A percentile compares a stretch with the other conserved stretches of the same genome.
phyloP scores from a whole-genome alignment of 2,329 filamentous ascomycete genomes.

The Fusarium fracticaudum region DNA sequence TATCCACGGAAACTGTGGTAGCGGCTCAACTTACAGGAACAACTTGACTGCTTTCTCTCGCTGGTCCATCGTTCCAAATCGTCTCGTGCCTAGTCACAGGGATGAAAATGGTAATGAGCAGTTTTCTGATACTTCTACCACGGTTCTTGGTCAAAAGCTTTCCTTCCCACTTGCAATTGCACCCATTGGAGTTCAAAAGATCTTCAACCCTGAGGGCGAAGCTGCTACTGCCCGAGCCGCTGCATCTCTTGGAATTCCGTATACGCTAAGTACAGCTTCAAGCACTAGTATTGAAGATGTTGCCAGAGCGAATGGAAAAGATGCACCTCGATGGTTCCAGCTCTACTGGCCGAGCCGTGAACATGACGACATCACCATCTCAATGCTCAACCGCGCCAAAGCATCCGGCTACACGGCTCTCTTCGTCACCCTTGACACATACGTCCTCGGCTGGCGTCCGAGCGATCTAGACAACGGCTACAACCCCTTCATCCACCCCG shows the following conservation, averaged over 20 bases:
- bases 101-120: constrained; percentile 16
- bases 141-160: constrained; percentile 15
- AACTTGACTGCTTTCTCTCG: constrained; percentile 7
- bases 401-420: constrained; percentile 4
- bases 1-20: constrained; percentile 22
- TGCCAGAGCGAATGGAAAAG: constrained; percentile 2
- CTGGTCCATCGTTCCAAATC: constrained; percentile 13
- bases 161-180: constrained; percentile 20
- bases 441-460: constrained; percentile 15
- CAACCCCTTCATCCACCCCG: constrained; percentile 28
- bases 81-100: constrained; percentile 8
- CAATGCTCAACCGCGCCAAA: constrained; percentile 4
- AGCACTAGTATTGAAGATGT: constrained; percentile 29
- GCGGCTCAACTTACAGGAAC: constrained; percentile 18
- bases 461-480: constrained; percentile 24
- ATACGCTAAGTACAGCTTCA: constrained; percentile 18
- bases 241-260: not conserved
- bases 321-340: constrained; percentile 15
- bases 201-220: constrained; percentile 25
- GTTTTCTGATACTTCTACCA: constrained; percentile 16
- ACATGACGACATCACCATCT: constrained; percentile 25
- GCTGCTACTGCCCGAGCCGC: constrained; percentile 1
- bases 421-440: constrained; percentile 10
- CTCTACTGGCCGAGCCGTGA: constrained; percentile 27
- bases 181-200: constrained; percentile 13